Base-by-base conservation (phyloP, 2,329 filamentous ascomycete species). In the Pyrenophora seminiperda region DNA sequence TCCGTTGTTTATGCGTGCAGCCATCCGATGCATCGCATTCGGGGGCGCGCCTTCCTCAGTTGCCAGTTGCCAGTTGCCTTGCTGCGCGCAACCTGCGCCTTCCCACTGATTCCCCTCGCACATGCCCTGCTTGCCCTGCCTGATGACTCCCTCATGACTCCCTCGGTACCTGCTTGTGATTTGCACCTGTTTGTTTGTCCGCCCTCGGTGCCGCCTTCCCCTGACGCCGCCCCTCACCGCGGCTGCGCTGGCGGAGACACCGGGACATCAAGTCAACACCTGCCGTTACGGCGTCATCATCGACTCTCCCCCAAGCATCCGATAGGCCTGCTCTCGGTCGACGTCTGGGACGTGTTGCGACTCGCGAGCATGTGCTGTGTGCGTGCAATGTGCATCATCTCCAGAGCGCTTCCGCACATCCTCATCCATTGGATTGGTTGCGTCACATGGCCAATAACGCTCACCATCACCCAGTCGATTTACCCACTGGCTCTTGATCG, bases 401-500 rank as follows among this genome's bases (percentile, higher is more conserved):
- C 47, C 5, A 27, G 32, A 50, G 50, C 47, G 39, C 42, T 54
- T 46, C 39, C 40, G 40, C 50, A 48, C 44, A 31, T 55, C 49
- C 40, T 20, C 31, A 19, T 32, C 24, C 27, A 48, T 46, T 59
- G 54, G 53, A 48, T 46, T 59, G 54, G 53, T 34, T 44, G 29
- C 46, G 41, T 51, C 57, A 47, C 33, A 58, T 41, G 59, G 47
- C 59, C 62, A 63, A 56, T 58, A 32, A 33, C 29, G 20, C 45
- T 37, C 34, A 39, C 42, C 52, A 33, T 48, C 39, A 38, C 48
- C 17, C 54, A 41, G 18, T 41, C 50, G 50, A 50, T 50, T 41
- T 52, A 49, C 46, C 43, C 59, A 57, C 41, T 54, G 56, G 48
- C 50, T 47, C 56, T 53, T 24, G 41, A 41, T 55, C 30, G 54